phyloP scores from a whole-genome alignment of 768 basidiomycete species.

The Russula sp. region DNA sequence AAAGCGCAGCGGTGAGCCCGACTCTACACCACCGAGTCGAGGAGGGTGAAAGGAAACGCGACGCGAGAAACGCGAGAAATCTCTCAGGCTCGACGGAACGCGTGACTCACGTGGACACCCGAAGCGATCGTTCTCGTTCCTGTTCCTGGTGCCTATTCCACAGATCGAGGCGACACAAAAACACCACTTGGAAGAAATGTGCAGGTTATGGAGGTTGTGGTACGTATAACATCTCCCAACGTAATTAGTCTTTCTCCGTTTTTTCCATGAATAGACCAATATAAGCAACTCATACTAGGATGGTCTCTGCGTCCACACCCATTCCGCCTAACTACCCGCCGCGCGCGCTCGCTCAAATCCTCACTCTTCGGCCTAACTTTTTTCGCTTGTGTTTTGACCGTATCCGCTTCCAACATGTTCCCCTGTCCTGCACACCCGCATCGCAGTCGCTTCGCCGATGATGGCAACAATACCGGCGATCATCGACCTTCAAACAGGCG shows the following conservation, averaged over 20 bases:
- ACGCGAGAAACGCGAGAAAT: not conserved
- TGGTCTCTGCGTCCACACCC: constrained; percentile 51
- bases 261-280: not conserved
- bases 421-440: constrained; percentile 74
- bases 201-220: constrained; percentile 16
- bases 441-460: constrained; percentile 59
- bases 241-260: not conserved
- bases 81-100: not conserved
- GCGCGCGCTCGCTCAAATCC: constrained; percentile 70
- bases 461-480: constrained; percentile 41
- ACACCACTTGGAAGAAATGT: not conserved
- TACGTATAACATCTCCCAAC: not conserved
- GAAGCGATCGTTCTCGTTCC: too few relatives aligned
- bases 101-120: constrained; percentile 1
- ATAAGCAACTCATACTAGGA: constrained; percentile 43
- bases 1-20: too few relatives aligned
- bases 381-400: constrained; percentile 72
- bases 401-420: constrained; percentile 72
- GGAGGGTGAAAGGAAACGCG: not conserved
- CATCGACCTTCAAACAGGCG: constrained; percentile 30
- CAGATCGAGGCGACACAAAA: not conserved
- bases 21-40: not conserved
- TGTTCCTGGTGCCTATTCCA: too few relatives aligned
- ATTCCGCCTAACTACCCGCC: constrained; percentile 53
- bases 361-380: constrained; percentile 80